phyloP scores from a whole-genome alignment of 2,329 filamentous ascomycete species.

The Xylariomycetidae sp. region DNA sequence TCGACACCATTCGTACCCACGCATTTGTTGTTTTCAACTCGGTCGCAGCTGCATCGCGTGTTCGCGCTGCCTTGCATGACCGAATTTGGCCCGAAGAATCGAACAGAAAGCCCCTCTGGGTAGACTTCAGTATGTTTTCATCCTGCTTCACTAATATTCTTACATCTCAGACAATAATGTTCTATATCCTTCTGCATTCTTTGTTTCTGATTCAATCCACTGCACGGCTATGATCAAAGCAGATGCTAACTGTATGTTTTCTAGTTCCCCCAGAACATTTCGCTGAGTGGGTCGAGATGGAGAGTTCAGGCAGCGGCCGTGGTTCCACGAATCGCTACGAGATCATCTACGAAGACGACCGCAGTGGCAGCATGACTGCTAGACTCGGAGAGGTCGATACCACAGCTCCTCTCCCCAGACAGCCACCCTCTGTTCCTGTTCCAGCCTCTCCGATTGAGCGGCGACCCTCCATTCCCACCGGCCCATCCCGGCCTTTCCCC shows the following conservation, averaged over 20 bases:
- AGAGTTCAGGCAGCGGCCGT: slow-evolving; percentile 44
- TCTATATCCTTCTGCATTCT: too few species aligned
- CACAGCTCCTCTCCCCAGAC: slow-evolving; percentile 16
- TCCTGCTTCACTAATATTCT: too few species aligned
- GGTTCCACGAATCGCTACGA: slow-evolving; percentile 58
- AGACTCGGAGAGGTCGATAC: slow-evolving; percentile 46
- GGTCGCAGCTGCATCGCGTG: slow-evolving; percentile 67
- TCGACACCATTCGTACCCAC: slow-evolving; percentile 84
- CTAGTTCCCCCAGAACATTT: slow-evolving; percentile 75
- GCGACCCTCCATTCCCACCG: slow-evolving; percentile 24
- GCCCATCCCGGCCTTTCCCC: slow-evolving; percentile 21
- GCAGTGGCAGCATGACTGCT: slow-evolving; percentile 51
- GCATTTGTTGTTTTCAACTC: slow-evolving; percentile 73
- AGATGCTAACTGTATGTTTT: too few species aligned
- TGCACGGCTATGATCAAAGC: too few species aligned
- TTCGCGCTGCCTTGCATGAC: slow-evolving; percentile 71
- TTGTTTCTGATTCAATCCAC: too few species aligned
- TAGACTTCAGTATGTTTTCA: too few species aligned
- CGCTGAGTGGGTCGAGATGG: slow-evolving; percentile 66
- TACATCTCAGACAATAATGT: too few species aligned
- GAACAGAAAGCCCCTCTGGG: slow-evolving; percentile 77
- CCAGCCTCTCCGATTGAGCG: slow-evolving; percentile 19
- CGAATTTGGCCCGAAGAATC: slow-evolving; percentile 83
- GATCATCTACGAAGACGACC: slow-evolving; percentile 60
- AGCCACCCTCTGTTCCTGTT: slow-evolving; percentile 13